Evolutionary conservation across 306 rosid species (phyloP).

Genomic region (Lagenaria siceraria): DNA sequence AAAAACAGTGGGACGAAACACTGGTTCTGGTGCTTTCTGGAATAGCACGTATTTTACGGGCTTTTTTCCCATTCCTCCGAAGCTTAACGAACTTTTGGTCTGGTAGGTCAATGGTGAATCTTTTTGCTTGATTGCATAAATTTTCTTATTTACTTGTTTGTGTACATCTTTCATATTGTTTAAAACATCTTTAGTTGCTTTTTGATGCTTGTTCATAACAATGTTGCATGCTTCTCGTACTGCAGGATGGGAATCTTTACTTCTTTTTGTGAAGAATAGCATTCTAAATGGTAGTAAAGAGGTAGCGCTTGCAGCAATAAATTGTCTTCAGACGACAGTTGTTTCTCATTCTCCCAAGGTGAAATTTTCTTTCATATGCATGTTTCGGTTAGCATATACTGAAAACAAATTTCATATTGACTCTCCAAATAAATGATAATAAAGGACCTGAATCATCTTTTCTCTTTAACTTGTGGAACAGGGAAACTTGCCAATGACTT

Average conservation of each 20-base stretch:
- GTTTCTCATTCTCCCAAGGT: constrained; percentile 87
- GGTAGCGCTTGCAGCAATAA: constrained; percentile 91
- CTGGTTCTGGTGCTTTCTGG: constrained; percentile 88
- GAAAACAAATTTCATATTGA: neutral
- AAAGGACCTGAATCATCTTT: neutral
- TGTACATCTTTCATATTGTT: neutral
- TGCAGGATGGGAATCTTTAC: constrained; percentile 93
- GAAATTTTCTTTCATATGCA: constrained; percentile 3
- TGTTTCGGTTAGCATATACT: neutral
- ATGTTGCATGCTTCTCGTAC: constrained; percentile 3
- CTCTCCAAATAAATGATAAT: neutral
- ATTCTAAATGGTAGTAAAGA: constrained; percentile 77
- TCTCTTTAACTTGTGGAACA: constrained; percentile 31
- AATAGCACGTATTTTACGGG: constrained; percentile 73
- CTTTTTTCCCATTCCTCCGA: constrained; percentile 80
- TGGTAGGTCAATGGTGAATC: constrained; percentile 38
- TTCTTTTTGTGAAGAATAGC: constrained; percentile 76
- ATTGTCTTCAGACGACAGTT: constrained; percentile 76
- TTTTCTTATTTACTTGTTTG: neutral
- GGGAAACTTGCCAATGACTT: constrained; percentile 82
- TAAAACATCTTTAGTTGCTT: neutral
- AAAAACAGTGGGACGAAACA: constrained; percentile 99
- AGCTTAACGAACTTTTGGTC: constrained; percentile 76
- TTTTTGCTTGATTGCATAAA: constrained; percentile 5
- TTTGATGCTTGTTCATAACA: constrained; percentile 1